phyloP scores from a whole-genome alignment of 2,329 filamentous ascomycete species.

The Aspergillus candidus region DNA sequence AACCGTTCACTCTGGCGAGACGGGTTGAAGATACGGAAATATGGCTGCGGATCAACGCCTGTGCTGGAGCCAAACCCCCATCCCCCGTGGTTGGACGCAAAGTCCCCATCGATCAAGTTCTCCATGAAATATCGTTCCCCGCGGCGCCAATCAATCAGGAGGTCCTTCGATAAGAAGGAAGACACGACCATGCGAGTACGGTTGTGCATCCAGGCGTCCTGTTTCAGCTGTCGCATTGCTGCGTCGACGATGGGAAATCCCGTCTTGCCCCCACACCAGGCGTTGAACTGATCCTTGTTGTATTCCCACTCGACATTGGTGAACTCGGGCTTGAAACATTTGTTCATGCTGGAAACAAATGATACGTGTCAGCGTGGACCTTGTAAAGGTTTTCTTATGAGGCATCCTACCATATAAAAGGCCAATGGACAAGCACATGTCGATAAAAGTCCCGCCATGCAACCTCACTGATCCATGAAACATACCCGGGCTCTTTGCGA shows the following conservation, averaged over 20 bases:
- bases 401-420: conserved; percentile 50
- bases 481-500: conserved; percentile 59
- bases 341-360: conserved; percentile 54
- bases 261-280: conserved; percentile 69
- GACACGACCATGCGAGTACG: conserved; percentile 78
- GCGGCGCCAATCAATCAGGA: conserved; percentile 76
- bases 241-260: conserved; percentile 82
- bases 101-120: conserved; percentile 70
- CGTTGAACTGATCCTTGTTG: conserved; percentile 59
- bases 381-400: too few species aligned
- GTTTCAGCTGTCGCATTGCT: conserved; percentile 70
- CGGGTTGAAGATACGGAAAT: conserved; percentile 88
- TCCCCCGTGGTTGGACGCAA: conserved; percentile 69
- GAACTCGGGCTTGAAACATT: conserved; percentile 77
- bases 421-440: conserved; percentile 78
- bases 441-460: conserved; percentile 88
- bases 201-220: conserved; percentile 75
- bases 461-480: conserved; percentile 72
- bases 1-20: conserved; percentile 80
- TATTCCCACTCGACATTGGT: conserved; percentile 80
- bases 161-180: conserved; percentile 72
- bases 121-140: conserved; percentile 82
- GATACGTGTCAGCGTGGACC: background rate
- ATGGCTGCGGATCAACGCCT: conserved; percentile 79
- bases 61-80: conserved; percentile 63